Conservation (phyloP, 352 stramenopile genomes). For the Globisporangium spiculum region DNA sequence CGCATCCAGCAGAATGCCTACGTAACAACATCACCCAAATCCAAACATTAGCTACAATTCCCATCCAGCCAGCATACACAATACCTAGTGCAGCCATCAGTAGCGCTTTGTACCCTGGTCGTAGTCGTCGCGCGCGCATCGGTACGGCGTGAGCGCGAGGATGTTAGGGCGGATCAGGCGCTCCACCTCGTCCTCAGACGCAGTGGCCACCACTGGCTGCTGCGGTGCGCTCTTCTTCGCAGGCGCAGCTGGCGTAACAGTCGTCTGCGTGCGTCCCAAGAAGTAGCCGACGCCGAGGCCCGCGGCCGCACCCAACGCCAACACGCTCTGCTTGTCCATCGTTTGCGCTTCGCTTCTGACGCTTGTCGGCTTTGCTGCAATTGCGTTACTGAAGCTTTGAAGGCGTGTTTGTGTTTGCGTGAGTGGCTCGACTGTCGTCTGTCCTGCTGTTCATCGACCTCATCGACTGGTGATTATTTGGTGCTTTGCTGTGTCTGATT, state of each 20-base stretch:
- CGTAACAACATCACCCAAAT: not conserved
- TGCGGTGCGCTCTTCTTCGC: not conserved
- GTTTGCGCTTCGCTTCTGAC: not conserved
- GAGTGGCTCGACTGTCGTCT: not conserved
- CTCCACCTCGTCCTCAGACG: conserved; percentile 61
- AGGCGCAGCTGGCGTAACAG: not conserved
- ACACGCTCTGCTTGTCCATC: conserved; percentile 68
- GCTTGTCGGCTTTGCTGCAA: conserved; percentile 2
- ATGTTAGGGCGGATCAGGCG: conserved; percentile 97
- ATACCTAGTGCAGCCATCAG: not conserved
- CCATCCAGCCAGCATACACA: not conserved
- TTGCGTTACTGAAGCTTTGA: conserved; percentile 7
- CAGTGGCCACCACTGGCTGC: not conserved
- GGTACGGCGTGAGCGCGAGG: conserved; percentile 93
- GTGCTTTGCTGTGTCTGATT: not conserved
- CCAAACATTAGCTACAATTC: not conserved
- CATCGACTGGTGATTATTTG: not conserved
- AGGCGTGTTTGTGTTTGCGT: not conserved
- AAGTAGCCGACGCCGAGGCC: conserved; percentile 68
- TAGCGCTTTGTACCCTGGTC: conserved; percentile 40
- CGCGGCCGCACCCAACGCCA: conserved; percentile 59
- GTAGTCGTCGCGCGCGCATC: conserved; percentile 97
- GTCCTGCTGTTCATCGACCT: not conserved
- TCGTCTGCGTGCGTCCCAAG: conserved; percentile 45
- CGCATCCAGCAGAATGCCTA: conserved; percentile 95